Evolutionary conservation across 129 eudicot species (phyloP).

Genomic region (Arctium lappa): DNA sequence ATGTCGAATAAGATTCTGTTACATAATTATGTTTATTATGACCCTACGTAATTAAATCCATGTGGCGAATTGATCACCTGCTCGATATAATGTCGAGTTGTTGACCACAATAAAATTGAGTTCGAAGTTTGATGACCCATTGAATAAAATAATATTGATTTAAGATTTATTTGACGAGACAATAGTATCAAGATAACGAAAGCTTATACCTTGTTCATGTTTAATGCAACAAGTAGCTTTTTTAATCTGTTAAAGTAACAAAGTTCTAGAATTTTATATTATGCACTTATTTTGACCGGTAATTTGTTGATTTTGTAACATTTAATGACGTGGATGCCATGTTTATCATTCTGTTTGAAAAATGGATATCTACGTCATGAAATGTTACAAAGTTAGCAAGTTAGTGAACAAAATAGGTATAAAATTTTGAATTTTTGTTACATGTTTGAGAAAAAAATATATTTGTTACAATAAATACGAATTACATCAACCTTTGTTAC

Average conservation of each 20-base stretch:
- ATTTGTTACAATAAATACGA: background rate
- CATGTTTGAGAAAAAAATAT: background rate
- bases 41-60: background rate
- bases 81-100: background rate
- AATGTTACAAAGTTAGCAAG: background rate
- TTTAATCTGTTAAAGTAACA: background rate
- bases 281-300: background rate
- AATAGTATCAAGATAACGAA: too few relatives aligned
- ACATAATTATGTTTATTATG: background rate
- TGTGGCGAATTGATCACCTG: background rate
- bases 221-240: background rate
- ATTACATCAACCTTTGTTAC: background rate
- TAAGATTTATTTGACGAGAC: background rate
- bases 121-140: background rate
- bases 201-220: background rate
- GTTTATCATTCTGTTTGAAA: too few relatives aligned
- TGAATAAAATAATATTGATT: background rate
- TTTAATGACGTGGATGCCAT: background rate
- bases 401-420: background rate
- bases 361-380: background rate
- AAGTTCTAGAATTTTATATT: background rate
- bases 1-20: background rate
- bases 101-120: background rate
- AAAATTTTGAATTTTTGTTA: background rate
- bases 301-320: background rate